Evolutionary conservation across 306 rosid species (phyloP).

Genomic region (Crotalaria pallida): DNA sequence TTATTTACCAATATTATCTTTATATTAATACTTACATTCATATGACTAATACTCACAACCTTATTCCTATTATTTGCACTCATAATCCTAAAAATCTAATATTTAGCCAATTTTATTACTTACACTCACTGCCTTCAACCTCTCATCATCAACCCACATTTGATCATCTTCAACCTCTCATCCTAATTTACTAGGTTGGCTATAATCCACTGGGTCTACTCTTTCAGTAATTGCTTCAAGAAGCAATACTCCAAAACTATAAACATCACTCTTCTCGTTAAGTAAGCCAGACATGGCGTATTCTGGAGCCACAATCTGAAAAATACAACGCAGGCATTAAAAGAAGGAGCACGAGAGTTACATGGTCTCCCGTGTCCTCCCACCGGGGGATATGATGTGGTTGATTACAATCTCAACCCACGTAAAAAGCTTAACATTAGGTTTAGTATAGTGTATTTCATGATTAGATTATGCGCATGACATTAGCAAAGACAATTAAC

Average conservation of each 20-base stretch:
- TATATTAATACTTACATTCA: no score
- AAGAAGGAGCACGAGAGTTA: not conserved
- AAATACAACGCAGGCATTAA: constrained; percentile 14
- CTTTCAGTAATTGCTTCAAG: constrained; percentile 87
- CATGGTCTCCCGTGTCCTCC: not conserved
- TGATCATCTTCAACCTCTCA: no score
- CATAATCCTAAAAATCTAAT: no score
- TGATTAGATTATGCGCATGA: not conserved
- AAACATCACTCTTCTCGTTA: constrained; percentile 92
- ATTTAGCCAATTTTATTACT: no score
- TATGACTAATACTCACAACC: no score
- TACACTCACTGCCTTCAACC: no score
- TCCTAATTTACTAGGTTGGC: no score
- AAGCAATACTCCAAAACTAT: constrained; percentile 76
- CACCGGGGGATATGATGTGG: not conserved
- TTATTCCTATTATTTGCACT: no score
- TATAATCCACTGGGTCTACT: constrained; percentile 91
- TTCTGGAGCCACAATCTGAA: constrained; percentile 91
- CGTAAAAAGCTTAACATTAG: not conserved
- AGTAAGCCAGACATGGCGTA: constrained; percentile 91
- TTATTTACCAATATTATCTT: no score
- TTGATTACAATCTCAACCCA: not conserved
- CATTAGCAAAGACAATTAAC: not conserved
- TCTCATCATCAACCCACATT: no score
- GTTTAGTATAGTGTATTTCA: not conserved